Percentiles rank a stretch among this genome's conserved stretches.
Conservation (phyloP, 192 early-diverging fungal genomes). For the Phycomyces blakesleeanus region DNA sequence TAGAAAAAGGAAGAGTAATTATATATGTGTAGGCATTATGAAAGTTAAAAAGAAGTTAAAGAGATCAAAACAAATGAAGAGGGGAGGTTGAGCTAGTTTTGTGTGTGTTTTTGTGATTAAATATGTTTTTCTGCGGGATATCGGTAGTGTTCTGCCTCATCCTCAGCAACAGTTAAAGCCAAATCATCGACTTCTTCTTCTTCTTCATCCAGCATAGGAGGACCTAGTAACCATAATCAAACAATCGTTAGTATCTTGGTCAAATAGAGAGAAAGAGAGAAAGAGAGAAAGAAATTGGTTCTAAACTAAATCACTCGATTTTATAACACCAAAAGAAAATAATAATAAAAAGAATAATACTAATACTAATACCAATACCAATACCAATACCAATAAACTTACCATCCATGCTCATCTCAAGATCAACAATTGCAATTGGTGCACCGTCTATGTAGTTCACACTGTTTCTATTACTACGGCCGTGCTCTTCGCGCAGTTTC, state of each 20-base stretch:
- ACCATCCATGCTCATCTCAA: slow-evolving; percentile 39
- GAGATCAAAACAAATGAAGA: no score
- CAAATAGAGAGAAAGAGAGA: no score
- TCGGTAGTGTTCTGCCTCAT: not conserved
- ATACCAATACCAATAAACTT: no score
- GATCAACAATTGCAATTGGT: slow-evolving; percentile 36
- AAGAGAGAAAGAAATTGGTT: not conserved
- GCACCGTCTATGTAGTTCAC: slow-evolving; percentile 43
- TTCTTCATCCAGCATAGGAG: slow-evolving; percentile 24
- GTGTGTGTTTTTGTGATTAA: not conserved
- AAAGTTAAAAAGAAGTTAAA: no score
- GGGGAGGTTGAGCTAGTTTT: no score
- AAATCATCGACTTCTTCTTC: slow-evolving; percentile 44
- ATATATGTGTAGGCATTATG: not conserved
- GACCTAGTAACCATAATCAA: slow-evolving; percentile 1
- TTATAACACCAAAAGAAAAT: no score
- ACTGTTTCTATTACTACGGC: slow-evolving; percentile 45
- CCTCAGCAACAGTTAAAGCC: slow-evolving; percentile 9
- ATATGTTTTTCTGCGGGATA: not conserved
- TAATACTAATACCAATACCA: no score
- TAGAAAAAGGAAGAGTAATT: not conserved
- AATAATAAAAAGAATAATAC: no score
- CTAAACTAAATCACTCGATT: not conserved
- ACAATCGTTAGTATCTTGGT: no score
- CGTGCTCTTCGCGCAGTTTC: slow-evolving; percentile 21